Evolutionary conservation across 2,329 filamentous ascomycete species (phyloP), one percentile per base, ranked within the genome.

Genomic region (Microdochium bolleyi): DNA sequence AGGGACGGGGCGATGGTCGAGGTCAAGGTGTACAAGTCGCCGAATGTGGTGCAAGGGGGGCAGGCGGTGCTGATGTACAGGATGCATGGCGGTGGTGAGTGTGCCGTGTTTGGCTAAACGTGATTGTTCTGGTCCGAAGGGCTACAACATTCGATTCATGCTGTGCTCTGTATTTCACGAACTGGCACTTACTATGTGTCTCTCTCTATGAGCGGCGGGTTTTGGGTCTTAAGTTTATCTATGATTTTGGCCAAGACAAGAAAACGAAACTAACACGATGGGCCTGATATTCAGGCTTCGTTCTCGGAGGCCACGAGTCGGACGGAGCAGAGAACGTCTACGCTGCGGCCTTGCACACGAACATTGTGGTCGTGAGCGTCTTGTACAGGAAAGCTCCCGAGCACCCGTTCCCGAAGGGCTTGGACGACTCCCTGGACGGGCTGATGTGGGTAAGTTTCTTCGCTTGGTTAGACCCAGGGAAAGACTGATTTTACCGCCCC

Each of bases 351-450:
- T 62, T 57, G 10, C 57, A 60, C 49, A 62, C 62, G 24, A 61
- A 66, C 24, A 64, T 67, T 0, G 65, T 71, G 2, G 66, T 71
- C 3, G 62, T 69, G 22, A 70, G 67, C 44, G 62, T 72, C 5
- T 64, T 66, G 44, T 72, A 72, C 50, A 61, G 70, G 32, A 58
- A 68, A 68, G 27, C 27, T 5, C 77, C 77, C 3, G 75, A 79
- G 55, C 72, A 71, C 53, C 73, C 73, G 0, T 79, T 76, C 50
- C 77, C 76, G 0, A 72, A 70, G 51, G 73, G 73, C 1, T 53
- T 78, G 5, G 71, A 79, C 52, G 76, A 79, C 60, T 74, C 73
- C 50, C 76, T 75, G 51, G 76, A 79, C 55, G 75, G 73, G 3
- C 71, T 71, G 21, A 58, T 65, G 61, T 72, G 69, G 69, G 68